Conservation (phyloP, 2,329 filamentous ascomycete species). For the Byssoonygena ceratinophila region DNA sequence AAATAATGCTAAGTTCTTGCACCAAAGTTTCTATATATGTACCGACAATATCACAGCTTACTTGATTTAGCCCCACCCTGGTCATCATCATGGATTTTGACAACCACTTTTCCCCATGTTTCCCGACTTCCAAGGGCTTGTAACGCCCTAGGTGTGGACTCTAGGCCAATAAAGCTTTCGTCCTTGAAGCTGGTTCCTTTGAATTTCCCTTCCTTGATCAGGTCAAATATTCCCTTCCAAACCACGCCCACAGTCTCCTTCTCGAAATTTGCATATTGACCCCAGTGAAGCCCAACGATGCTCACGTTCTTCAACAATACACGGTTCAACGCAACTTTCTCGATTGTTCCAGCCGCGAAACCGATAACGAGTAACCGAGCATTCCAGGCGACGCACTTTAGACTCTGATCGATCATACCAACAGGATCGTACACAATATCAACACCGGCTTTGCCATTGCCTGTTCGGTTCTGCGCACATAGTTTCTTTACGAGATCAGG, state of each 20-base stretch:
- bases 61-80: constrained; percentile 27
- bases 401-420: constrained; percentile 72
- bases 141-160: constrained; percentile 65
- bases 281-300: constrained; percentile 86
- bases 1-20: neutral
- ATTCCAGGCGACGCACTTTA: constrained; percentile 92
- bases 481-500: constrained; percentile 62
- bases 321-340: constrained; percentile 86
- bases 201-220: constrained; percentile 71
- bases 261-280: constrained; percentile 66
- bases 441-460: constrained; percentile 56
- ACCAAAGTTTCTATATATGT: neutral
- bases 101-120: constrained; percentile 94
- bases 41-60: constrained; percentile 24
- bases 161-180: constrained; percentile 69
- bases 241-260: constrained; percentile 58
- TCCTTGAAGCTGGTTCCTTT: constrained; percentile 73
- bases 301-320: constrained; percentile 89
- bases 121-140: constrained; percentile 66
- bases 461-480: constrained; percentile 45
- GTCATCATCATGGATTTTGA: constrained; percentile 68
- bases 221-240: constrained; percentile 69
- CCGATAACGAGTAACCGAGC: constrained; percentile 78
- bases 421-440: constrained; percentile 96
- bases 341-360: constrained; percentile 75